Percentiles rank a stretch among this genome's conserved stretches.
phyloP scores from a whole-genome alignment of 371 early-diverging fungal species.

The Cokeromyces recurvatus region DNA sequence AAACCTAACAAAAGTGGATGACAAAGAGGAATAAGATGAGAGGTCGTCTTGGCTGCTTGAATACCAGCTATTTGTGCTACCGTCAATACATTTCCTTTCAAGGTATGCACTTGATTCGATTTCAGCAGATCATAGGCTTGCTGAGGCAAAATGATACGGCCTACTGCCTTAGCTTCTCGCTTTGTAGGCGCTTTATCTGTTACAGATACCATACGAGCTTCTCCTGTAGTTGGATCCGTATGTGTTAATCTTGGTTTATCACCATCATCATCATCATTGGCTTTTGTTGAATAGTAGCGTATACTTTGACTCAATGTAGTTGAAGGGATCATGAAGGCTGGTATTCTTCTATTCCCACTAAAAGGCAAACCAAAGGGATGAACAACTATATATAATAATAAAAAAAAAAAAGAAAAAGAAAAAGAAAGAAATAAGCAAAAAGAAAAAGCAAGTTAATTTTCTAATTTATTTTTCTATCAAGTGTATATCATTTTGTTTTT shows the following conservation, averaged over 20 bases:
- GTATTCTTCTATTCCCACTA: too few species aligned
- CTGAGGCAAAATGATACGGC: slow-evolving; percentile 59
- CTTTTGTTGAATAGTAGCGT: slow-evolving; percentile 5
- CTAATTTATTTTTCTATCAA: too few species aligned
- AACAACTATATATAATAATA: too few species aligned
- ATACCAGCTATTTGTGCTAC: slow-evolving; percentile 92
- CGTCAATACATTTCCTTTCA: slow-evolving; percentile 84
- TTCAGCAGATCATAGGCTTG: slow-evolving; percentile 59
- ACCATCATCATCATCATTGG: neutral
- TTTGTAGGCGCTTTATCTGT: slow-evolving; percentile 58
- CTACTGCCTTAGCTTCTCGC: slow-evolving; percentile 72
- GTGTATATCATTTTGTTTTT: too few species aligned
- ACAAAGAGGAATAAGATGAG: slow-evolving; percentile 82
- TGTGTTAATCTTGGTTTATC: slow-evolving; percentile 59
- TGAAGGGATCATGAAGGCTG: neutral
- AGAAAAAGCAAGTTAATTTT: neutral
- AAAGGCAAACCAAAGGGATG: too few species aligned
- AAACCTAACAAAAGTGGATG: slow-evolving; percentile 79
- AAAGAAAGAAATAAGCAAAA: too few species aligned
- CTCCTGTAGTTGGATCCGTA: slow-evolving; percentile 67
- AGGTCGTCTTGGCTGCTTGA: slow-evolving; percentile 85
- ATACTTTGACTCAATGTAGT: neutral
- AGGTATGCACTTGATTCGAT: slow-evolving; percentile 35
- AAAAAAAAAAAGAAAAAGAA: too few species aligned
- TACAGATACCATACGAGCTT: slow-evolving; percentile 85